phyloP scores from a whole-genome alignment of 495 filamentous ascomycete species.

The Talaromyces borbonicus region DNA sequence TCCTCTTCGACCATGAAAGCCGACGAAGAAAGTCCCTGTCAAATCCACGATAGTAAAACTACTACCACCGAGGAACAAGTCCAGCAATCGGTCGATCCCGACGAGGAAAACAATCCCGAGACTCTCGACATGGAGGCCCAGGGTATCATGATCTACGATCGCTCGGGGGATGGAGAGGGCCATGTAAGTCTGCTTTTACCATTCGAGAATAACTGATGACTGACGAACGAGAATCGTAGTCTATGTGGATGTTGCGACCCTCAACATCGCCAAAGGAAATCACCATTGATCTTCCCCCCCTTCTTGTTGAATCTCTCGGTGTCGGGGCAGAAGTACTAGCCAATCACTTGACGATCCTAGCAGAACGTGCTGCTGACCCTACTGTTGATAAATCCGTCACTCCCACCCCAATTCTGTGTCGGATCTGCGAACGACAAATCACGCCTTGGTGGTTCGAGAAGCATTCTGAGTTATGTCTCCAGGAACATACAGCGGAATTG shows the following conservation, averaged over 20 bases:
- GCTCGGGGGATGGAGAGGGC: conserved; percentile 72
- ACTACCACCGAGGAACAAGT: conserved; percentile 17
- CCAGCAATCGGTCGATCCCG: conserved; percentile 32
- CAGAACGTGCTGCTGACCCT: conserved; percentile 82
- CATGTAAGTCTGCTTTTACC: conserved; percentile 53
- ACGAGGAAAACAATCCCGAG: conserved; percentile 35
- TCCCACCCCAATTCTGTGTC: conserved; percentile 81
- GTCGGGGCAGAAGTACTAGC: conserved; percentile 92
- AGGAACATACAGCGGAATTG: conserved; percentile 95
- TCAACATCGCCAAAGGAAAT: conserved; percentile 80
- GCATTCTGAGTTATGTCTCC: conserved; percentile 89
- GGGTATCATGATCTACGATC: conserved; percentile 95
- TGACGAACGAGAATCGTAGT: conserved; percentile 48
- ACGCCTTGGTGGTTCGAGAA: conserved; percentile 99
- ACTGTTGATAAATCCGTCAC: conserved; percentile 78
- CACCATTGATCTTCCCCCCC: conserved; percentile 81
- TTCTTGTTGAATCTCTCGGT: conserved; percentile 90
- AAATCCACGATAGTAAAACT: conserved; percentile 12
- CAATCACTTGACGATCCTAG: conserved; percentile 79
- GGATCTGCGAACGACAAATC: conserved; percentile 95
- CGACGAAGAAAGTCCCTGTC: conserved; percentile 6
- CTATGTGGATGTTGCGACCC: conserved; percentile 99
- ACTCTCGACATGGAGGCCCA: conserved; percentile 82
- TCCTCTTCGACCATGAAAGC: conserved; percentile 13
- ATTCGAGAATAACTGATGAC: not conserved